Evolutionary conservation across 2,329 filamentous ascomycete genomes (phyloP).

Genomic region (Fusarium transvaalense): DNA sequence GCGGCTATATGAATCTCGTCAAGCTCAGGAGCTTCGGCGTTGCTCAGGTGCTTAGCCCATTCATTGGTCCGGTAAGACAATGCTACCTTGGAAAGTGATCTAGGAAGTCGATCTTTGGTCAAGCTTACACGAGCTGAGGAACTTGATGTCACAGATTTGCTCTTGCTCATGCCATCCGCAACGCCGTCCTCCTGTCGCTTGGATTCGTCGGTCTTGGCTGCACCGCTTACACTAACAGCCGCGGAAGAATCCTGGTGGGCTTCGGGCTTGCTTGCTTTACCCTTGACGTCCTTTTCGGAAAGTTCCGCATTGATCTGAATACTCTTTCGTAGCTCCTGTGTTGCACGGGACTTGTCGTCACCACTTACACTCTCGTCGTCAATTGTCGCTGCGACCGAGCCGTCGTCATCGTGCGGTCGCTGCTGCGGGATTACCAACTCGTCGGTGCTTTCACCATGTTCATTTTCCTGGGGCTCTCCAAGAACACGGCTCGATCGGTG

Average conservation of each 20-base stretch:
- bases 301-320: slow-evolving; percentile 59
- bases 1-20: slow-evolving; percentile 69
- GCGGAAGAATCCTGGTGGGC: slow-evolving; percentile 24
- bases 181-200: slow-evolving; percentile 15
- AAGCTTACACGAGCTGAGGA: slow-evolving; percentile 62
- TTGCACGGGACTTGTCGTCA: slow-evolving; percentile 52
- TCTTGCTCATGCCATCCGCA: slow-evolving; percentile 49
- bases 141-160: slow-evolving; percentile 58
- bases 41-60: slow-evolving; percentile 90
- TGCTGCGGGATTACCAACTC: slow-evolving; percentile 57
- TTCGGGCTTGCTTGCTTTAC: slow-evolving; percentile 20
- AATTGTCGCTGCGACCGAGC: slow-evolving; percentile 69
- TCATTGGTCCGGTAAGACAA: slow-evolving; percentile 91
- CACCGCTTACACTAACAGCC: slow-evolving; percentile 12
- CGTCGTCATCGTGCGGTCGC: slow-evolving; percentile 56
- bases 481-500: slow-evolving; percentile 47
- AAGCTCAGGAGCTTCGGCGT: slow-evolving; percentile 78
- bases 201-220: slow-evolving; percentile 13
- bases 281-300: slow-evolving; percentile 43
- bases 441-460: slow-evolving; percentile 59
- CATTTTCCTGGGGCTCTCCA: slow-evolving; percentile 35
- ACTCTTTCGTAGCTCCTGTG: slow-evolving; percentile 44
- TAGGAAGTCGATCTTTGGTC: slow-evolving; percentile 73
- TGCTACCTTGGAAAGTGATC: slow-evolving; percentile 80
- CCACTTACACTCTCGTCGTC: slow-evolving; percentile 64